Evolutionary conservation across 345 rosid species (phyloP), one percentile per base, ranked within the genome.

Genomic region (Citrus reticulata): DNA sequence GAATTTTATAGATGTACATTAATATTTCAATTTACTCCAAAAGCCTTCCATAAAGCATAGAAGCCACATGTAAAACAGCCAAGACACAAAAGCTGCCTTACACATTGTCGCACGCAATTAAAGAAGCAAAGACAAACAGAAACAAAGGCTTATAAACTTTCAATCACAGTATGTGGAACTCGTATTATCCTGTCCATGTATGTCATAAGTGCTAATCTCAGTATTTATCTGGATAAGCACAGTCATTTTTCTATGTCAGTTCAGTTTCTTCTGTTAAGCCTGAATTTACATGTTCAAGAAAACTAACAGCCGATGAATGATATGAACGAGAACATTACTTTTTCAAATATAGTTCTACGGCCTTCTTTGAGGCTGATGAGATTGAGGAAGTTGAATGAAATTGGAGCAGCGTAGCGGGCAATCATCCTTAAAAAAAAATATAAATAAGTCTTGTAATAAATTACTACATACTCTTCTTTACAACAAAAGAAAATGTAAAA

Each of bases 381-480:
- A 85, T 93, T 92, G 75, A 97, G 97, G 86, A 94, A 93, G 84
- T 97, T 97, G 90, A 94, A 97, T 19, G 98, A 94, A 86, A 97
- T 85, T 73, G 98, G 95, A 46, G 99, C 93, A 16, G 99, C 98
- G 84, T 97, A 97, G 80, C 98, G 97, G 81, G 99, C 99, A 87
- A 97, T 91, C 98, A 94, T 97, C 93, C 99, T 97, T 39, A 0
- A 39, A 39, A 39, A 39, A 39, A 39, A 39, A 78, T 74, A 83
- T 2, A 30, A 30, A 3, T 30, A 32, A 72, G 66, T 27, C 46
- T 80, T 51, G 62, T 62, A 61, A 72, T 59, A 61, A 74, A 66
- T 72, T 64, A 76, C 22, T 49, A 82, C 62, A n/a, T 42, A 51
- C 29, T 40, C 8, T 61, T 60, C 49, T 66, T 54, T 39, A 35